Percentiles rank a stretch among this genome's conserved stretches.
These are phyloP conservation scores for Pyrenophora teres DNA, from an alignment of 2,329 filamentous ascomycete species.

Conservation along the genomic window DNA sequence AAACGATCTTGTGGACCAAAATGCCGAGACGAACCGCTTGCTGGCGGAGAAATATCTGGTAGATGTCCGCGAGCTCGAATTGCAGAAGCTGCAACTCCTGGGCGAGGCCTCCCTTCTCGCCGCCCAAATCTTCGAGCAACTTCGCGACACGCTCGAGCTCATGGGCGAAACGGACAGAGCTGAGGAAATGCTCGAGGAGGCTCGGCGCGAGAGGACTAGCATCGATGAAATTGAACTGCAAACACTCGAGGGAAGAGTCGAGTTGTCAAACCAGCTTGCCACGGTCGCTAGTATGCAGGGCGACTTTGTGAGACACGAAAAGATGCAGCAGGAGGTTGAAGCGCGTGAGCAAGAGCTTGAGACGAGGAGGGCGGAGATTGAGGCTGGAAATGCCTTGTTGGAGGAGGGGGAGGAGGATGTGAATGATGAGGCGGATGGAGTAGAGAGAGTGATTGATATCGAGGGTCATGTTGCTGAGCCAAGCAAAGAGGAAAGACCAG, in stretches of 20 bases:
- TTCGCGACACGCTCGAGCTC: slow-evolving; percentile 20
- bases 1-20: slow-evolving; percentile 15
- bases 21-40: slow-evolving; percentile 16
- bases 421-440: not conserved
- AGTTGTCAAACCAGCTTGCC: slow-evolving; percentile 20
- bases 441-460: not conserved
- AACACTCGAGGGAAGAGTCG: slow-evolving; percentile 15
- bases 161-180: slow-evolving; percentile 14
- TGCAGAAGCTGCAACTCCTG: slow-evolving; percentile 21
- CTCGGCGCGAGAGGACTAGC: slow-evolving; percentile 21
- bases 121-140: slow-evolving; percentile 32
- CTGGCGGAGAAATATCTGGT: slow-evolving; percentile 20
- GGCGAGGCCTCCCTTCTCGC: slow-evolving; percentile 25
- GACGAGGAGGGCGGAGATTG: slow-evolving; percentile 14
- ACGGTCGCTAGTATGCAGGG: slow-evolving; percentile 12
- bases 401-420: slow-evolving; percentile 6
- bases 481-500: not conserved
- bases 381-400: slow-evolving; percentile 1
- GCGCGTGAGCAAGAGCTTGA: slow-evolving; percentile 15
- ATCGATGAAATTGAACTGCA: slow-evolving; percentile 20
- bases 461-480: not conserved
- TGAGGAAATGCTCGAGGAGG: slow-evolving; percentile 15
- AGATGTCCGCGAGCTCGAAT: slow-evolving; percentile 22
- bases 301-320: slow-evolving; percentile 12
- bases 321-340: slow-evolving; percentile 14